phyloP scores from a whole-genome alignment of 148 eudicot genomes.

The Chenopodium album region DNA sequence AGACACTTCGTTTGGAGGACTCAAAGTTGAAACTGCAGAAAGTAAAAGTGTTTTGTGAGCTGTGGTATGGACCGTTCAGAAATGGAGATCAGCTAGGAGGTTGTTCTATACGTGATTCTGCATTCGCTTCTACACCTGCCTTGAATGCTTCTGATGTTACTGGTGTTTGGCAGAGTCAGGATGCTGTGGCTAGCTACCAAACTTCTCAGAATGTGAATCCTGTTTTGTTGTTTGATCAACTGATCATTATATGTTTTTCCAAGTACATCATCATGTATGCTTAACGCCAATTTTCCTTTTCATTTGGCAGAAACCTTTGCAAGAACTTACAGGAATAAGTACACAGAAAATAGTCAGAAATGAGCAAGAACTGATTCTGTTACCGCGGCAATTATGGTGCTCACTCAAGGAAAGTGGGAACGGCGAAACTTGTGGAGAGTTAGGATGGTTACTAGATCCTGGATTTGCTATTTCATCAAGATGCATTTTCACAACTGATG shows the following conservation, averaged over 20 bases:
- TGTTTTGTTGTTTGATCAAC: not conserved
- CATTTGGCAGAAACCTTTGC: conserved; percentile 36
- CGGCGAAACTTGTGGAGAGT: conserved; percentile 67
- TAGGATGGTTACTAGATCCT: conserved; percentile 73
- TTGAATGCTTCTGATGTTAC: conserved; percentile 48
- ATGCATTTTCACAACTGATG: conserved; percentile 60
- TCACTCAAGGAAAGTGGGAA: conserved; percentile 48
- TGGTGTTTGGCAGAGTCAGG: conserved; percentile 71
- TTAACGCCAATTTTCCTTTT: conserved; percentile 4
- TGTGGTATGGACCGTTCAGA: conserved; percentile 96
- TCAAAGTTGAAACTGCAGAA: conserved; percentile 35
- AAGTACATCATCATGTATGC: not conserved
- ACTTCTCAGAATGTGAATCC: conserved; percentile 47
- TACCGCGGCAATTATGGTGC: conserved; percentile 85
- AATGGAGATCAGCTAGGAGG: conserved; percentile 97
- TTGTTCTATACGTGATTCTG: conserved; percentile 87
- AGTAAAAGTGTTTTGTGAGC: conserved; percentile 77
- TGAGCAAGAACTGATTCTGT: conserved; percentile 42
- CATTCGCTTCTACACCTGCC: conserved; percentile 66
- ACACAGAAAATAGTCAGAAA: conserved; percentile 47
- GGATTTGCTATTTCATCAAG: conserved; percentile 75
- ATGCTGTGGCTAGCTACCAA: conserved; percentile 47
- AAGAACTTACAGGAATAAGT: conserved; percentile 47
- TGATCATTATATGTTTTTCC: not conserved
- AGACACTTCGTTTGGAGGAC: conserved; percentile 47